Percentiles rank a stretch among this genome's conserved stretches.
Conservation (phyloP, 345 rosid genomes). For the Balakata baccata region DNA sequence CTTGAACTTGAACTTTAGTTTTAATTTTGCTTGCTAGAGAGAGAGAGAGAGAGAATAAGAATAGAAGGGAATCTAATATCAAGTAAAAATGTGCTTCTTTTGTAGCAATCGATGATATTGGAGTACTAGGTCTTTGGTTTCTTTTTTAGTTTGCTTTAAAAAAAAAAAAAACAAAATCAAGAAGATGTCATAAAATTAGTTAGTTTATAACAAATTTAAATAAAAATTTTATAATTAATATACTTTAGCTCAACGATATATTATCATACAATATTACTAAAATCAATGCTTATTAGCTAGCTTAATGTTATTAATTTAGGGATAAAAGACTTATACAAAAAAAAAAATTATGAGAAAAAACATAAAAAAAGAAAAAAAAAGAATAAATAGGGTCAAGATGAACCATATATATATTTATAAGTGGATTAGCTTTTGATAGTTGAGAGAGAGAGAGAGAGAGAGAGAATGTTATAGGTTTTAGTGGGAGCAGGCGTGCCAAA, state of each 20-base stretch:
- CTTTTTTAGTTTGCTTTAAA: neutral
- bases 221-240: neutral
- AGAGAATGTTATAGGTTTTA: slow-evolving; percentile 6
- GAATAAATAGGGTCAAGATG: too few relatives aligned
- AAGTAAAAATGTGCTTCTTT: slow-evolving; percentile 29
- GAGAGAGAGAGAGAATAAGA: neutral
- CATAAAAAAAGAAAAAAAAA: neutral
- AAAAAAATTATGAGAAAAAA: too few relatives aligned
- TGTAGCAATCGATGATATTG: slow-evolving; percentile 37
- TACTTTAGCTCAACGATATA: too few relatives aligned
- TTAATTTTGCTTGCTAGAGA: slow-evolving; percentile 5
- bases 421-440: slow-evolving; percentile 33
- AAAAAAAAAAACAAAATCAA: too few relatives aligned
- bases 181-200: too few relatives aligned
- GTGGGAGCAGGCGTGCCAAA: slow-evolving; percentile 76
- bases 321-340: too few relatives aligned
- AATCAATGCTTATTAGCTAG: too few relatives aligned
- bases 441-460: slow-evolving; percentile 13
- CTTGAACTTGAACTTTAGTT: slow-evolving; percentile 31
- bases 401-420: slow-evolving; percentile 7
- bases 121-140: slow-evolving; percentile 28
- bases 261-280: too few relatives aligned
- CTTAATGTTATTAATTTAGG: too few relatives aligned
- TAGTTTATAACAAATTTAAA: too few relatives aligned
- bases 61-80: slow-evolving; percentile 18